phyloP scores from a whole-genome alignment of 1,284 basidiomycete genomes.

The Erythrobasidium hasegawianum region DNA sequence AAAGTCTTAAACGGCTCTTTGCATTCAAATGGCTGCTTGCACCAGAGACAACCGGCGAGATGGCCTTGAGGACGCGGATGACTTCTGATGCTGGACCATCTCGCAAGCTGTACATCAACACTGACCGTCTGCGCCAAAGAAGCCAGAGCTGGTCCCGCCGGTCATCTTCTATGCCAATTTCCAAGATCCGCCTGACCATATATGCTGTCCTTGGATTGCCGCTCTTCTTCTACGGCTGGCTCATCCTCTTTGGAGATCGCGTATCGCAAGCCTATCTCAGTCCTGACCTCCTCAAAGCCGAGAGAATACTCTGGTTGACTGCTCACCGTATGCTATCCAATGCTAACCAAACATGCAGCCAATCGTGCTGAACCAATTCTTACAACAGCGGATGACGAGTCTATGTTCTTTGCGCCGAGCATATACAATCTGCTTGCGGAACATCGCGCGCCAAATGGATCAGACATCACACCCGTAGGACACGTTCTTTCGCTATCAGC shows the following conservation, averaged over 20 bases:
- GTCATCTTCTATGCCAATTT: neutral
- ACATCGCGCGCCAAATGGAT: conserved; percentile 44
- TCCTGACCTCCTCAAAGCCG: conserved; percentile 21
- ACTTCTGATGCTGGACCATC: too few species aligned
- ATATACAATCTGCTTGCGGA: conserved; percentile 57
- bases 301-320: conserved; percentile 42
- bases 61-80: too few species aligned
- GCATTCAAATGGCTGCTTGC: too few species aligned
- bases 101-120: conserved; percentile 3
- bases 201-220: conserved; percentile 11
- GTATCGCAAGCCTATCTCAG: conserved; percentile 21
- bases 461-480: conserved; percentile 13
- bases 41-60: too few species aligned
- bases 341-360: too few species aligned
- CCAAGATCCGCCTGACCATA: neutral
- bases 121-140: neutral
- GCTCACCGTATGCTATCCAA: conserved; percentile 44
- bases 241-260: conserved; percentile 25
- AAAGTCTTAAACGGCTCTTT: too few species aligned
- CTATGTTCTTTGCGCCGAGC: conserved; percentile 84
- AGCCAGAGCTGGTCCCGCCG: neutral
- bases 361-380: neutral
- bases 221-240: conserved; percentile 29
- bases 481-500: conserved; percentile 53
- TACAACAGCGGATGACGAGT: conserved; percentile 68